Base-by-base conservation (phyloP, 2,329 filamentous ascomycete genomes). In the Diaporthe longicolla region DNA sequence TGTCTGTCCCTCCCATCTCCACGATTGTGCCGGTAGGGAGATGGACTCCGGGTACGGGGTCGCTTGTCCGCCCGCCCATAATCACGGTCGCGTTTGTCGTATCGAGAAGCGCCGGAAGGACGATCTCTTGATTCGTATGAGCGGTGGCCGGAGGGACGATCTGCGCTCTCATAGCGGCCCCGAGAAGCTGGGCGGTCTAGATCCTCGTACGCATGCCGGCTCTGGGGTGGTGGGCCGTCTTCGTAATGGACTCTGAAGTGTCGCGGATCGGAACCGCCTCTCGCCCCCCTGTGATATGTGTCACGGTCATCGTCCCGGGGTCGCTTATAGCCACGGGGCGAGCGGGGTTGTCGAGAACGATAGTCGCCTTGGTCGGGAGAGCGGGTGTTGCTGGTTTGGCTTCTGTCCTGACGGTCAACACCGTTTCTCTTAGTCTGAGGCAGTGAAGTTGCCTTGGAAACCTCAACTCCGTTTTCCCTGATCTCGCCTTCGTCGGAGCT, bases 351-450 rank as follows among this genome's bases (percentile, higher is more conserved):
- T 79, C 84, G 79, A 79, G 85, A 83, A 76, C 82, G 82, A 77
- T 83, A 80, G 81, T 85, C 85, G 84, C 84, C 79, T 78, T 84
- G 80, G 58, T 89, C 88, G 78, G 90, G 90, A 76, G 90, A 91
- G 81, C 84, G 85, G 78, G 89, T 89, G 79, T 85, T 82, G 88
- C 87, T 89, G 83, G 85, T 87, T 85, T 89, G 91, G 86, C 85
- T 89, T 95, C 95, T 97, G 93, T 93, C 90, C 89, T 89, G 91
- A 91, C 93, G 93, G 94, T 97, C 94, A 97, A 97, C 92, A 90
- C 89, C 92, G 90, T 87, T 92, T 93, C 91, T 89, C 90, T 92
- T 91, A 89, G 90, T 86, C 84, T 89, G 89, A 89, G 89, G 88
- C 89, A 92, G 91, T 92, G 93, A 93, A 94, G 93, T 94, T 97